These are phyloP conservation scores for Mycogone perniciosa DNA, from an alignment of 2,329 filamentous ascomycete species.

Conservation along the genomic window DNA sequence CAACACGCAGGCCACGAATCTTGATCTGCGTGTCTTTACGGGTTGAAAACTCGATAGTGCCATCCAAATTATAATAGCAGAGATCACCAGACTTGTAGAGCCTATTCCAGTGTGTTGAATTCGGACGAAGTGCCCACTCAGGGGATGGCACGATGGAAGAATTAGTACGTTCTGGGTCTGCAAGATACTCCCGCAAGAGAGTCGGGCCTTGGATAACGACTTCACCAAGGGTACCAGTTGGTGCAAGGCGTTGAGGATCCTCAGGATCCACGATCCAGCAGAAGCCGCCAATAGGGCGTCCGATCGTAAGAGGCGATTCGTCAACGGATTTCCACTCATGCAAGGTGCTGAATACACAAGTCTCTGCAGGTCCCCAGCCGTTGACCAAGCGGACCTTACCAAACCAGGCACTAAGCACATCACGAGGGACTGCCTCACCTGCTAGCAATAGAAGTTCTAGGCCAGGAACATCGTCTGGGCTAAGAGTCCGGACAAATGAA, in stretches of 20 bases:
- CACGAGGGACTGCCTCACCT: conserved; percentile 3
- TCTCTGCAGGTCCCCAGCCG: conserved; percentile 37
- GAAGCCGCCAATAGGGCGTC: conserved; percentile 5
- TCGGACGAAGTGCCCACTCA: not conserved
- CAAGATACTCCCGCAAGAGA: conserved; percentile 44
- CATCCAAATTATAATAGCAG: conserved; percentile 32
- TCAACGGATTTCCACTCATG: not conserved
- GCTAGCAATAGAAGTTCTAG: conserved; percentile 4
- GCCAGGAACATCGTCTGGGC: not conserved
- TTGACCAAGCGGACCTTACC: conserved; percentile 30
- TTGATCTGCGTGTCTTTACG: conserved; percentile 54
- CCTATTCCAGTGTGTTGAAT: conserved; percentile 6
- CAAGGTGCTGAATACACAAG: conserved; percentile 21
- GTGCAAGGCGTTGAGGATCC: conserved; percentile 16
- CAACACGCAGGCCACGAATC: conserved; percentile 47
- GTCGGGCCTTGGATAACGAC: conserved; percentile 35
- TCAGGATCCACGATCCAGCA: conserved; percentile 19
- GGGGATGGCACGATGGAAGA: conserved; percentile 32
- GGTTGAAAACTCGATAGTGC: conserved; percentile 36
- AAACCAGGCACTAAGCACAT: not conserved
- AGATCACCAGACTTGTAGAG: conserved; percentile 43
- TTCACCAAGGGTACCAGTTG: conserved; percentile 23
- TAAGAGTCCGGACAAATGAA: not conserved
- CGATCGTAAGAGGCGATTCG: conserved; percentile 6
- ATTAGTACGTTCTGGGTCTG: conserved; percentile 32